A percentile compares a stretch with the other conserved stretches of the same genome.
phyloP scores from a whole-genome alignment of 441 rosid genomes.

The Pelargonium myrrhifolium region DNA sequence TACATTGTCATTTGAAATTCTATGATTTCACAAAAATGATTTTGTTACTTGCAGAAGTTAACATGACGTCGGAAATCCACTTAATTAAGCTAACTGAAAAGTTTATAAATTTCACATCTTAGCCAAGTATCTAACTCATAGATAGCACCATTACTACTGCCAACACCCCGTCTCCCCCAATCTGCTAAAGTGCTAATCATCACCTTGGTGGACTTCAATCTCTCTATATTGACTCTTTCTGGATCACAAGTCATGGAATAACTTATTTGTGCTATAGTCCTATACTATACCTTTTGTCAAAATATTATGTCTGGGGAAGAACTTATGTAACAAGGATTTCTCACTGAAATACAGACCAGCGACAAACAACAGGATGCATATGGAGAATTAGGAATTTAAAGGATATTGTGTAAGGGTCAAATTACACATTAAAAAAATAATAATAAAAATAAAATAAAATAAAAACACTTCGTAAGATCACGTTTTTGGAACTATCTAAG shows the following conservation, averaged over 20 bases:
- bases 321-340: too few species aligned
- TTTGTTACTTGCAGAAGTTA: not conserved
- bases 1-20: too few species aligned
- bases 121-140: not conserved
- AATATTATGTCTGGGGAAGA: not conserved
- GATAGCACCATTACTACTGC: not conserved
- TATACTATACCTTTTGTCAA: not conserved
- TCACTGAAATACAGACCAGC: not conserved
- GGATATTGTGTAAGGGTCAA: not conserved
- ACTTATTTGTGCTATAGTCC: not conserved
- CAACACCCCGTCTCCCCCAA: not conserved
- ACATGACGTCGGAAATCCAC: not conserved
- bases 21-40: too few species aligned
- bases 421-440: not conserved
- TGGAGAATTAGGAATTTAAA: not conserved
- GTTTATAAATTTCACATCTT: not conserved
- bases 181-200: not conserved
- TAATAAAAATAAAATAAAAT: too few species aligned
- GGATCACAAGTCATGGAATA: not conserved
- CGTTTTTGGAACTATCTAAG: too few species aligned
- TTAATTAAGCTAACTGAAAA: not conserved
- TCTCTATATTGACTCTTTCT: not conserved
- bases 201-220: conserved; percentile 5
- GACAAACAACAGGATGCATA: not conserved
- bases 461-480: too few species aligned